Evolutionary conservation across 164 flowering plant genomes (phyloP).

Genomic region (Aristolochia californica): DNA sequence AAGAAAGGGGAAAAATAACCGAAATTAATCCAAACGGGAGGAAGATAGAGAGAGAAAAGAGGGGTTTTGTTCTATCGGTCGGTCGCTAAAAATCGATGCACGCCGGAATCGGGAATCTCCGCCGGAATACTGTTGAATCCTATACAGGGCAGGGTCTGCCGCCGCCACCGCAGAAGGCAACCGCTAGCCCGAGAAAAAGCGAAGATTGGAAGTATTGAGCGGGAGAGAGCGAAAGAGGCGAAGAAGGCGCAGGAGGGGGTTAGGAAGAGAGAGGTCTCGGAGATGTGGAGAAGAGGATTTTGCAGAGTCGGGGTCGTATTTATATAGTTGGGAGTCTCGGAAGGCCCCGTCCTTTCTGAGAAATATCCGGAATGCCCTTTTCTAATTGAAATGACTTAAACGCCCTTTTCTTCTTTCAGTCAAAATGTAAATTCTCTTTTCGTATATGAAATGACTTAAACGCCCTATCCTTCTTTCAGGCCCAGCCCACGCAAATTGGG

Average conservation of each 20-base stretch:
- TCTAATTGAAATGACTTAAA: neutral
- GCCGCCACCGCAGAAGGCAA: neutral
- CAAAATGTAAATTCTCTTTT: neutral
- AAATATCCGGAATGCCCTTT: conserved; percentile 5
- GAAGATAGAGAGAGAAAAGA: neutral
- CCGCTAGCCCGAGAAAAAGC: neutral
- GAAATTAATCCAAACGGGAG: neutral
- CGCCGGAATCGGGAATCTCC: neutral
- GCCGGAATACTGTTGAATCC: neutral
- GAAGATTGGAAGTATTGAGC: neutral
- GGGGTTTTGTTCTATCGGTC: neutral
- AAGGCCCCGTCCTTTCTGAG: neutral
- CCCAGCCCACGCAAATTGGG: no score
- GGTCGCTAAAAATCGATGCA: neutral
- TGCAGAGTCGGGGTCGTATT: neutral
- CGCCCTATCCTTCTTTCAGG: no score
- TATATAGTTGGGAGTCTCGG: neutral
- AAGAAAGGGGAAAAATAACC: neutral
- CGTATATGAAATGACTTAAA: no score
- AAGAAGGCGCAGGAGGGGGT: neutral
- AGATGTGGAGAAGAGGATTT: neutral
- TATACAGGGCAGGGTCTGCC: neutral
- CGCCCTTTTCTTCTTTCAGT: neutral
- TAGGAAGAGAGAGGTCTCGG: neutral
- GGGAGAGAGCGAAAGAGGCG: neutral